Evolutionary conservation across 257 asterid species (phyloP), one percentile per base, ranked within the genome.

Genomic region (Forsythia viridissima): DNA sequence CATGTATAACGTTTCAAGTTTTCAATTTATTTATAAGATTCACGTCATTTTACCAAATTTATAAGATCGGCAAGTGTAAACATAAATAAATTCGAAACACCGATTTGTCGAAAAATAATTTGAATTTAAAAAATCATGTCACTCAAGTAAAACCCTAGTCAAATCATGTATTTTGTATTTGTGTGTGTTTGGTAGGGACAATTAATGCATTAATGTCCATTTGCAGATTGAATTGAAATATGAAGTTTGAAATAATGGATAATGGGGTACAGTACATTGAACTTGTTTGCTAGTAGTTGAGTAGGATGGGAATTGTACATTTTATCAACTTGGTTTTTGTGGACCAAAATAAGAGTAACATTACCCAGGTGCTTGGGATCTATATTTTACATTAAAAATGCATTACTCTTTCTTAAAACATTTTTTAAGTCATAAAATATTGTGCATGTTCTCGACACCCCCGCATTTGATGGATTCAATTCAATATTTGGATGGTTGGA

Each of bases 161-260:
- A 24, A 24, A 24, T 24, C 24, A 24, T 24, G 24, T 24, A 24
- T 24, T 24, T 0, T 24, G 24, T 24, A 24, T 59, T 48, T 34
- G 71, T 63, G 40, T 75, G 77, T 41, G 72, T 84, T 82, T 80
- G 86, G 85, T 82, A 65, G 16, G 43, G 46, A 59, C 21, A 77
- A 67, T 85, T 74, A 85, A 77, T 78, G 83, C 40, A 21, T 61
- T 61, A 20, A 13, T 40, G 78, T 71, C 82, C 71, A 80, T 74
- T 85, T 79, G 73, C 55, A 30, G 34, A 30, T 30, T 30, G 34
- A 30, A 30, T 30, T 30, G 34, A 30, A 30, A 42, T 68, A 68
- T 75, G 59, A 65, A 41, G 77, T 24, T 10, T 71, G 13, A 40
- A 65, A 72, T 34, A 48, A 52, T 44, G 75, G 69, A 61, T 55